Evolutionary conservation across 148 eudicot species (phyloP), one percentile per base, ranked within the genome.

Genomic region (Chenopodium album): DNA sequence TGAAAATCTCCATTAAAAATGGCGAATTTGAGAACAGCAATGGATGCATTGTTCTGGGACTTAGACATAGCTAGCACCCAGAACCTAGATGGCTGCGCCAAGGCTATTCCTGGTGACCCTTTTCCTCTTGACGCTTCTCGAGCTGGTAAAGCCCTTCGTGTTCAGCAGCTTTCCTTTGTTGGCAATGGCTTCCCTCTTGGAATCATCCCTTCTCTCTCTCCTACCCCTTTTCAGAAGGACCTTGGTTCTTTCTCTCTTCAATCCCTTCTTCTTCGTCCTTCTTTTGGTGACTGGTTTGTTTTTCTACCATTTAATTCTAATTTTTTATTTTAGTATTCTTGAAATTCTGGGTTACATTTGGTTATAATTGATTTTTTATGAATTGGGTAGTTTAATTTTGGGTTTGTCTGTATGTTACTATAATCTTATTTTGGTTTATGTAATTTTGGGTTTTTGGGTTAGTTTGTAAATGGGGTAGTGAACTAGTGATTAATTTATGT

Each of bases 1-100:
- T 22, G 23, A 62, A 62, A 9, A 4, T 2, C n/a, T 28, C 17
- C 44, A 6, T 41, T 41, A 44, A 78, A 78, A 85, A 94, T 94
- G 98, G 98, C 95, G 79, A 90, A 85, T 23, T 81, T 93, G 69
- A 88, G 91, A n/a, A 89, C 94, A 14, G 92, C 97, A 28, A 92
- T 92, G 97, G 98, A 92, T 73, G 85, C 97, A 2, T 81, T 82
- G 3, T 94, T 90, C 81, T 90, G 93, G 90, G 95, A 91, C 92
- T 80, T 90, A 0, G 89, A 90, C 77, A 44, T 94, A 0, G 82
- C 94, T 2, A 86, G 89, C 66, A 90, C 97, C 1, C 88, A 81
- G 44, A 85, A 89, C 77, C 88, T 94, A 1, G 91, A 88, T 72
- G 97, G 97, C 2, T 75, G 77, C 12, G 90, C 92, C 2, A 87